A percentile compares a stretch with the other conserved stretches of the same genome.
These are phyloP conservation scores for Porpolomopsis calyptriformis DNA, from an alignment of 768 basidiomycete genomes.

Conservation along the genomic window DNA sequence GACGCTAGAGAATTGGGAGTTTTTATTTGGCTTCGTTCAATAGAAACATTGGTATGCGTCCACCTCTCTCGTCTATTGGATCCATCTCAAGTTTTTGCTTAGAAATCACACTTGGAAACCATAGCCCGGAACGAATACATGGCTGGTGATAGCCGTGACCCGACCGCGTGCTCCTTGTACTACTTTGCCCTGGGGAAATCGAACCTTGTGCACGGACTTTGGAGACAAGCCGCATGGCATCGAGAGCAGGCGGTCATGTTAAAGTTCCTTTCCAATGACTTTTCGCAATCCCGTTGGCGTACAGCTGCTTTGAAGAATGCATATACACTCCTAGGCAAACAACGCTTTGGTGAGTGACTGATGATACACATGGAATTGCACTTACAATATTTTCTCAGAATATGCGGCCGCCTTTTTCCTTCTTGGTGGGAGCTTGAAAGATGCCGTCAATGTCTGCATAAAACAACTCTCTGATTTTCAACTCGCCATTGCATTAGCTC, in stretches of 20 bases:
- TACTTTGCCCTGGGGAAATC: conserved; percentile 93
- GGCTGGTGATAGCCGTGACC: conserved; percentile 78
- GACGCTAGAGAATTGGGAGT: conserved; percentile 83
- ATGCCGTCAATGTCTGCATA: conserved; percentile 85
- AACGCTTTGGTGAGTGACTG: conserved; percentile 65
- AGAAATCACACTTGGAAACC: conserved; percentile 76
- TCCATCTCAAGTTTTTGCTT: conserved; percentile 3
- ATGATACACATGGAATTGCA: not conserved
- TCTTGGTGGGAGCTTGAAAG: conserved; percentile 77
- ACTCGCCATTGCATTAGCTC: conserved; percentile 77
- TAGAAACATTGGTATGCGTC: conserved; percentile 55
- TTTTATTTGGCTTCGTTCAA: conserved; percentile 77
- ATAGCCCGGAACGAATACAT: conserved; percentile 92
- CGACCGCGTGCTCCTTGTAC: conserved; percentile 77
- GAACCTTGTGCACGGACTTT: conserved; percentile 87
- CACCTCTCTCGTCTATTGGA: conserved; percentile 1
- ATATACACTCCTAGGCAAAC: conserved; percentile 82
- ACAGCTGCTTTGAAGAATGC: conserved; percentile 96
- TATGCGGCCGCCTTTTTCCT: conserved; percentile 99
- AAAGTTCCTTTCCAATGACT: conserved; percentile 88
- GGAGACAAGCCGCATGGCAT: conserved; percentile 93
- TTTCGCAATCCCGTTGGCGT: conserved; percentile 72
- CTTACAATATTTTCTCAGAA: conserved; percentile 36
- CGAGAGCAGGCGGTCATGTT: conserved; percentile 83
- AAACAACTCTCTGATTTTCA: conserved; percentile 86